These are phyloP conservation scores for Alternaria atra DNA, from an alignment of 2,329 filamentous ascomycete genomes.

Conservation along the genomic window DNA sequence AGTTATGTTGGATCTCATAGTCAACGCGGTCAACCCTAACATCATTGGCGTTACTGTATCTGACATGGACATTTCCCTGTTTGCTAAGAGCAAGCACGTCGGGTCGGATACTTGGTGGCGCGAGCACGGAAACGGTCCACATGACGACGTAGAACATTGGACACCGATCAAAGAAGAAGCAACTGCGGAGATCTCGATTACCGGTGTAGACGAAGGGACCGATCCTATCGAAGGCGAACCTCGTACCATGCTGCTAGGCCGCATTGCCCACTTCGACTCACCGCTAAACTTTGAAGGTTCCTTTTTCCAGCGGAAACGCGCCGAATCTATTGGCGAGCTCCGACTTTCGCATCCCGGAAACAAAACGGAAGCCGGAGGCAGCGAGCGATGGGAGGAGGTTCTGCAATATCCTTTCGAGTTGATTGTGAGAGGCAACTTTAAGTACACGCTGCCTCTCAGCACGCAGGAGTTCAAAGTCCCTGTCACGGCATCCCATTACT, in stretches of 20 bases:
- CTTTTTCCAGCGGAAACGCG: conserved; percentile 77
- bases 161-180: conserved; percentile 26
- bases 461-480: conserved; percentile 63
- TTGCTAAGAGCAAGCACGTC: conserved; percentile 91
- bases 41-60: conserved; percentile 87
- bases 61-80: conserved; percentile 88
- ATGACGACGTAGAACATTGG: conserved; percentile 41
- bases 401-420: conserved; percentile 92
- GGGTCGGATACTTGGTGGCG: conserved; percentile 64
- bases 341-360: conserved; percentile 86
- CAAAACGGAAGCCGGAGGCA: conserved; percentile 81
- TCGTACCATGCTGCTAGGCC: conserved; percentile 91
- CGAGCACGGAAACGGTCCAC: conserved; percentile 42
- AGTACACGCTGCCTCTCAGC: conserved; percentile 74
- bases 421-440: conserved; percentile 88
- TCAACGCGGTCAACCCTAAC: conserved; percentile 91
- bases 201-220: conserved; percentile 61
- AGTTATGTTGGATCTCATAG: conserved; percentile 90
- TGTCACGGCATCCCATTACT: conserved; percentile 53
- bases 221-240: conserved; percentile 71
- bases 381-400: conserved; percentile 88
- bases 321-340: conserved; percentile 81
- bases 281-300: conserved; percentile 89
- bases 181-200: conserved; percentile 12
- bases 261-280: conserved; percentile 86